Conservation (phyloP, 2,329 filamentous ascomycete genomes). For the Didymellaceae sp. region DNA sequence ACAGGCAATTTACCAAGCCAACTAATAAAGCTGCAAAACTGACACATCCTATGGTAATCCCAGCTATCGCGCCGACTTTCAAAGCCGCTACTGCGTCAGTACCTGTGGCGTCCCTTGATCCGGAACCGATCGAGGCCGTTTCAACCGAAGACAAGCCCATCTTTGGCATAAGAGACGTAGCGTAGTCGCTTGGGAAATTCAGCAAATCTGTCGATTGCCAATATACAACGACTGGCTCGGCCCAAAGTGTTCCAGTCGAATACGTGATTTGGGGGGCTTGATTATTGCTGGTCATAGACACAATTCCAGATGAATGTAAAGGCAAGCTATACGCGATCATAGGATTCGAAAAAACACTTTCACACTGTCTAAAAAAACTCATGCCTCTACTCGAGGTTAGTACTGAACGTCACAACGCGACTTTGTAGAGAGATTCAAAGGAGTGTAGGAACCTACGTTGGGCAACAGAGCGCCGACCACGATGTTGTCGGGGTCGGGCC, state of each 20-base stretch:
- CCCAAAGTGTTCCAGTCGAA: not conserved
- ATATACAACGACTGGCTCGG: not conserved
- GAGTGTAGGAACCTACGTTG: not conserved
- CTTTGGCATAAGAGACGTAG: not conserved
- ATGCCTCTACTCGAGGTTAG: not conserved
- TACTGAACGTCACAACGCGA: too few relatives aligned
- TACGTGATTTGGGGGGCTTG: too few relatives aligned
- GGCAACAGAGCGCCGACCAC: not conserved
- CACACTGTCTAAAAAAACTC: not conserved
- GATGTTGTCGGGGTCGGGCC: not conserved
- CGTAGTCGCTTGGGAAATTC: not conserved
- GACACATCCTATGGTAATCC: too few relatives aligned
- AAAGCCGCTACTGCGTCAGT: not conserved
- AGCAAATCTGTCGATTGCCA: not conserved
- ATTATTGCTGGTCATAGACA: too few relatives aligned
- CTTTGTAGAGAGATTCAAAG: too few relatives aligned
- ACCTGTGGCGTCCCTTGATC: not conserved
- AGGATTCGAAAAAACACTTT: not conserved
- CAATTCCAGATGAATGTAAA: too few relatives aligned
- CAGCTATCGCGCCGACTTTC: too few relatives aligned
- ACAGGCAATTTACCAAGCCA: not conserved
- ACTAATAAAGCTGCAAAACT: not conserved
- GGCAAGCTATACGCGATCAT: too few relatives aligned
- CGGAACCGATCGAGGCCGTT: too few relatives aligned
- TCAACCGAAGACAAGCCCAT: not conserved